Base-by-base conservation (phyloP, 805 yeast genomes). In the Teunomyces stri region DNA sequence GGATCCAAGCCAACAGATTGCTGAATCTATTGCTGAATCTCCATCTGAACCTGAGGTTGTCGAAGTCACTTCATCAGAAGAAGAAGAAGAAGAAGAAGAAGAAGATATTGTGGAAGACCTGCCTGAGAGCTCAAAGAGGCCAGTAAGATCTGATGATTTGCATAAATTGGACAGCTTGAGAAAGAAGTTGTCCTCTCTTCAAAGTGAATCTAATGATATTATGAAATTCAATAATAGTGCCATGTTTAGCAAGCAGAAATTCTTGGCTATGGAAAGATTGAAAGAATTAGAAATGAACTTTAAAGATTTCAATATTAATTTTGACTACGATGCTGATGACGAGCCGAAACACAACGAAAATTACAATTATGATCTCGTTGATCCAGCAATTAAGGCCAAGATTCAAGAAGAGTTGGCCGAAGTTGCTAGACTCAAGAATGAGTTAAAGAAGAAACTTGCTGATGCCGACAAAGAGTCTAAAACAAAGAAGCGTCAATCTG, bases 161-260 rank as follows among this genome's bases (percentile, higher is more conserved):
- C 76, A 72, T 12, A 82, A 81, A 46, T 66, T 87, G 42, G 76
- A 76, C 44, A 67, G 68, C 7, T 68, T 87, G 42, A 74, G 87
- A 54, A 74, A 75, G 47, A 81, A 80, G 54, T 63, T 87, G 33
- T 78, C 84, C 9, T 74, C 76, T 11, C 68, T 87, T 39, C 94
- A 87, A 62, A 75, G 75, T 41, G 91, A 87, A 59, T 83, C 91
- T 1, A 87, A 87, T 61, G 89, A 82, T 52, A 83, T 87, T 34
- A 77, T 87, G 62, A 87, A 86, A 59, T 80, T 74, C 54, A 85
- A 85, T 63, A 76, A 80, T 45, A 76, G 78, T 50, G 83, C 85
- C 42, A 59, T 78, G 56, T 75, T 84, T 64, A 72, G 76, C 39
- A 79, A 79, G 50, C 85, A 84, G 57, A 86, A 82, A 57, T 59